Evolutionary conservation across 1,284 basidiomycete species (phyloP), one percentile per base, ranked within the genome.

Genomic region (Lignosus rhinocerotis): DNA sequence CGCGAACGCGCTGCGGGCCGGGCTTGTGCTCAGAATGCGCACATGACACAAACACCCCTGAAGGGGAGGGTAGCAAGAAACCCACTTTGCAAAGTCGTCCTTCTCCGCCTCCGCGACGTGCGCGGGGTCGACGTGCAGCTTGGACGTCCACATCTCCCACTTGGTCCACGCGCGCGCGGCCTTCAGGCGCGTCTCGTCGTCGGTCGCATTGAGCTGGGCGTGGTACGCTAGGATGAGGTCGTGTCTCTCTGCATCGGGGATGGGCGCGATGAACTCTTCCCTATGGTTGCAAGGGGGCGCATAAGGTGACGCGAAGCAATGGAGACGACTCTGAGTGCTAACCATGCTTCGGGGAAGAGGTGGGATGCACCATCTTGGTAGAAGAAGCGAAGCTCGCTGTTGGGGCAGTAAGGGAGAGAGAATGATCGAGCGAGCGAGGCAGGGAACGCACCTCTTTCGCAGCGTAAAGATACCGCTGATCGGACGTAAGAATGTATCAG

Each of bases 61-160:
- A 25, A 19, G 25, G 38, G 52, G 47, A 17, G 42, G n/a, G 46
- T 19, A 19, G 46, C 30, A 16, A 5, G 14, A 50, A 17, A 77
- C 82, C 56, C 67, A 92, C 92, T 85, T 87, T 32, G 90, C 88
- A 76, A 87, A 94, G 56, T 82, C 79, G 65, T 89, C 90, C 45
- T 87, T 78, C 52, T 87, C 86, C 6, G 89, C 90, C 56, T 84
- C 81, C n/a, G 83, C 83, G 48, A 96, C 76, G 62, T 87, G 81
- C 4, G 77, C 82, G 2, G 85, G 84, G 67, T 93, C 89, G 30
- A 92, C 82, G 58, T 80, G 77, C 34, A 96, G 76, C 70, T 85
- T 88, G 7, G 86, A 88, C 4, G 93, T 95, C 34, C 81, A 78
- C 90, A 94, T 93, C 90, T 96, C 94, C 92, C 92, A 96, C 67